Base-by-base conservation (phyloP, 2,329 filamentous ascomycete species). In the Sclerotinia nivalis region DNA sequence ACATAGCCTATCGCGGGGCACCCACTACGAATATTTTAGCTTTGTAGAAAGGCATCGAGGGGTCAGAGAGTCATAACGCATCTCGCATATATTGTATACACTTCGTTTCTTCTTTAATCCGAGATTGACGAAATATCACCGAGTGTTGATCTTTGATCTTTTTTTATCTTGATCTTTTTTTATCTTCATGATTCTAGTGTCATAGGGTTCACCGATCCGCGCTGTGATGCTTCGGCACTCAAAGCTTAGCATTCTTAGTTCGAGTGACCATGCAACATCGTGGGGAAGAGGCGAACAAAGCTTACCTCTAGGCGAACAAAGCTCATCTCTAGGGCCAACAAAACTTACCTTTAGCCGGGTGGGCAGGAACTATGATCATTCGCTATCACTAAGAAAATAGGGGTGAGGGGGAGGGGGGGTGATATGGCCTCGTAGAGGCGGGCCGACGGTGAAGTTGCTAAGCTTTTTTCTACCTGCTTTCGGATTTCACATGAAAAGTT, bases 191-290 rank as follows among this genome's bases (percentile, higher is more conserved):
- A 47, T 64, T 64, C 61, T 5, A 40, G 2, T 28, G 15, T 15
- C 7, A 40, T 28, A 34, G 34, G 0, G 13, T 40, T 52, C 6
- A 28, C 13, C 25, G 47, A 52, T 64, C 47, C n/a, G 15, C 61
- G n/a, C 34, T 28, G 61, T 34, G 45, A 28, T n/a, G 47, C 28
- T 25, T n/a, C 61, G 61, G 61, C 34, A 52, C 61, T 64, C 15
- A 64, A 64, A 52, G 61, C 61, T 64, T 64, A 25, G 40, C 15
- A 52, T 64, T 52, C 61, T 64, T 52, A 40, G 47, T 40, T 31
- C 7, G 28, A 40, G 31, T 40, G 20, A 9, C 47, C 40, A 43
- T 37, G 12, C 34, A 22, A 22, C 25, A 4, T 20, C 31, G 22
- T 64, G 60, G 60, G 45, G 60, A 64, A 40, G 13, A 8, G 20